These are phyloP conservation scores for Coniella vitis DNA, from an alignment of 2,329 filamentous ascomycete species.

Conservation along the genomic window DNA sequence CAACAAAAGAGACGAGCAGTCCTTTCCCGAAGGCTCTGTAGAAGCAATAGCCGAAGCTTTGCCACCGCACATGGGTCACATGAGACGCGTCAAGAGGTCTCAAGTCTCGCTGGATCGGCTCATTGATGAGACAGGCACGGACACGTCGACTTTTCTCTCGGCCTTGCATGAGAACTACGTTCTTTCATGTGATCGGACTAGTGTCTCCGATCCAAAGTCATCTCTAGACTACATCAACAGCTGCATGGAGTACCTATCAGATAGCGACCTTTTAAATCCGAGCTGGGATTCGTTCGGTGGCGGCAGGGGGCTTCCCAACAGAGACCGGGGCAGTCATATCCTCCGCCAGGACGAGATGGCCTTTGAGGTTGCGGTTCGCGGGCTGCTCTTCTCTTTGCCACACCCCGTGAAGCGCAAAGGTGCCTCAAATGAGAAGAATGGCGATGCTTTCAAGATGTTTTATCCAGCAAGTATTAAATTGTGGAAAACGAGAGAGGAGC, in stretches of 20 bases:
- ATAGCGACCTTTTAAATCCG: slow-evolving; percentile 77
- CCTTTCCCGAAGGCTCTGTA: slow-evolving; percentile 29
- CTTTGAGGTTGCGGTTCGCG: slow-evolving; percentile 84
- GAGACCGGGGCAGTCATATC: slow-evolving; percentile 60
- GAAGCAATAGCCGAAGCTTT: slow-evolving; percentile 45
- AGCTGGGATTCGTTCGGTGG: slow-evolving; percentile 64
- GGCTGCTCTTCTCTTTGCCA: slow-evolving; percentile 77
- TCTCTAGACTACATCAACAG: slow-evolving; percentile 73
- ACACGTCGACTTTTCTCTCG: slow-evolving; percentile 82
- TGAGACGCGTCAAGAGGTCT: slow-evolving; percentile 54
- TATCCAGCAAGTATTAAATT: slow-evolving; percentile 80
- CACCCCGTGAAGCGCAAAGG: slow-evolving; percentile 72
- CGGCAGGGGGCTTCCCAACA: slow-evolving; percentile 45
- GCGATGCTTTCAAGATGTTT: slow-evolving; percentile 80
- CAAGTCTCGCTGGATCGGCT: slow-evolving; percentile 66
- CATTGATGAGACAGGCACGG: slow-evolving; percentile 90
- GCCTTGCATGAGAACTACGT: slow-evolving; percentile 92
- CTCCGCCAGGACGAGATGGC: slow-evolving; percentile 90
- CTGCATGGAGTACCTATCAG: slow-evolving; percentile 82
- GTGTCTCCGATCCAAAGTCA: slow-evolving; percentile 43
- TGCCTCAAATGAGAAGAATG: slow-evolving; percentile 31
- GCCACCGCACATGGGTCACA: slow-evolving; percentile 50
- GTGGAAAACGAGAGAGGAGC: slow-evolving; percentile 77
- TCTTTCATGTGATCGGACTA: slow-evolving; percentile 64
- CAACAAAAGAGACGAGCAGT: slow-evolving; percentile 71